Base-by-base conservation (phyloP, 202 grass and related monocot genomes). In the Eragrostis tef region DNA sequence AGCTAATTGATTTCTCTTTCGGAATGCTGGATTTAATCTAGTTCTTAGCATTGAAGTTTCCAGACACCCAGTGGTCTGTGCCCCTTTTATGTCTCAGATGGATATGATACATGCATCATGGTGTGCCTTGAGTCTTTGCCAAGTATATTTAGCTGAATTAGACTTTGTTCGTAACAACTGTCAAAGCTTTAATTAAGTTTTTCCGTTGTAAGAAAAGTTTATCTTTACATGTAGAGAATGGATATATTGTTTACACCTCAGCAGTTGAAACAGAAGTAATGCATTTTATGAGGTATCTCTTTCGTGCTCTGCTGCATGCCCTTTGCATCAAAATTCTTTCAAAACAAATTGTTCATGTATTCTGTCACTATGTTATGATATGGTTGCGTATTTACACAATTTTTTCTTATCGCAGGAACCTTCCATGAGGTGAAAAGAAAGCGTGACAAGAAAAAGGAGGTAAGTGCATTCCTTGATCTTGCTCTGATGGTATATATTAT, bases 401-500 rank as follows among this genome's bases (percentile, higher is more conserved):
- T 16, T 62, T 17, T 62, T 21, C 21, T 39, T 61, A 81, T 85
- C 89, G 78, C 86, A 97, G 94, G 92, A 89, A 87, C 91, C 57
- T 97, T 94, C 59, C 94, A 94, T 64, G 90, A 94, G 88, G 94
- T 97, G 46, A 97, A 86, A 87, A 92, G 92, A 79, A 97, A 88
- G 81, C 88, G 88, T 47, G 89, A 97, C 56, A 97, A 97, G 91
- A 97, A 90, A 92, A 94, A 94, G 41, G 94, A 93, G 88, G 82
- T 78, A 68, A 48, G 45, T 11, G 20, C 64, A 75, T 10, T 84
- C 11, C 46, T 42, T 56, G 46, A 64, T 69, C 19, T 60, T 15
- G 42, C 22, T 66, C 78, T 79, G 21, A 29, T n/a, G 19, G 48
- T 11, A 59, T 24, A 7, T 80, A 56, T 54, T 34, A 60, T 71